Evolutionary conservation across 345 rosid species (phyloP).

Genomic region (Aethionema arabicum): DNA sequence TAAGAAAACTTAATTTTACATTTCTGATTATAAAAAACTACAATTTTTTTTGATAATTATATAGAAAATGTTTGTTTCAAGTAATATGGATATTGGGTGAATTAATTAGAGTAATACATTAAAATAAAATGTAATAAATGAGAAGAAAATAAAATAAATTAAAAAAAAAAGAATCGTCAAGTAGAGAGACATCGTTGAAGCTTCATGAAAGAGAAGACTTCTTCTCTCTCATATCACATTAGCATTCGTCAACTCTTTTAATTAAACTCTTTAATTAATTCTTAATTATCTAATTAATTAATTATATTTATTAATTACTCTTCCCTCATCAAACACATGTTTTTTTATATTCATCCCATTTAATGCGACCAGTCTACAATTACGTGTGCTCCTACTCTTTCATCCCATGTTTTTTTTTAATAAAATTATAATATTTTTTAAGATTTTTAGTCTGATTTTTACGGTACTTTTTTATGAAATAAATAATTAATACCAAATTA

Average conservation of each 20-base stretch:
- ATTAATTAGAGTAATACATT: slow-evolving; percentile 14
- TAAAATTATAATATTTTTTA: no score
- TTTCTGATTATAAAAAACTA: no score
- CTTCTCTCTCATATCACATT: slow-evolving; percentile 33
- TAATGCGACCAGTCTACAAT: no score
- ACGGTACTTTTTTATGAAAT: no score
- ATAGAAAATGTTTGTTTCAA: neutral
- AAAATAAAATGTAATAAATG: slow-evolving; percentile 31
- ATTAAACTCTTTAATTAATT: neutral
- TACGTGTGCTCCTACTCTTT: no score
- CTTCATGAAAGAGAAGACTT: slow-evolving; percentile 45
- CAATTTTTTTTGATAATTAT: no score
- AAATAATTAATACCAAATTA: no score
- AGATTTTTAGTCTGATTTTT: no score
- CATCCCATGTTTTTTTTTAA: no score
- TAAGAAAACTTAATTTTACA: no score
- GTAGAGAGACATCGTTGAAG: slow-evolving; percentile 47
- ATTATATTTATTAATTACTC: slow-evolving; percentile 9
- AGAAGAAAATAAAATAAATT: neutral
- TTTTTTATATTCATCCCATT: slow-evolving; percentile 3
- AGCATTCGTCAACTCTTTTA: slow-evolving; percentile 42
- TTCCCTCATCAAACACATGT: slow-evolving; percentile 20
- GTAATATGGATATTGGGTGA: slow-evolving; percentile 13
- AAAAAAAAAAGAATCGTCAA: slow-evolving; percentile 37
- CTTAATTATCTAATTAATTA: neutral